Base-by-base conservation (phyloP, 371 early-diverging fungal genomes). In the Nematocida minor region DNA sequence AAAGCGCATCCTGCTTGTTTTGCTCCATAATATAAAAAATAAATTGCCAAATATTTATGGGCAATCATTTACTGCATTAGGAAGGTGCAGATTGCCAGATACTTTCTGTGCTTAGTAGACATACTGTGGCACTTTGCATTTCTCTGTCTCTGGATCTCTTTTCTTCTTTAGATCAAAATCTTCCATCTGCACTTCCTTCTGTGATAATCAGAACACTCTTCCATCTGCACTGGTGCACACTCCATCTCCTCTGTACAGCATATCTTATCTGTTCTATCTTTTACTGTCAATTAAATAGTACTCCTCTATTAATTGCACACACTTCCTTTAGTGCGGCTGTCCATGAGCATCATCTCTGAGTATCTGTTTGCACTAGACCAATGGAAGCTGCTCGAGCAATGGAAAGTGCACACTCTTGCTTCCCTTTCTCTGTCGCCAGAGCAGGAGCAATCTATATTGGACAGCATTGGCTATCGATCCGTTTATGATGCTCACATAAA, bases 1-100 rank as follows among this genome's bases (percentile, higher is more conserved):
- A 14, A 41, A 74, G 66, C 4, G 55, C 77, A 7, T 74, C 64
- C 29, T 55, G 42, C 31, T 74, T 74, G 41, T 74, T 60, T 49
- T 20, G 41, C 31, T 74, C 77, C 77, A 74, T 74, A 74, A 63
- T 29, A 32, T 64, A 70, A 62, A 69, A 70, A 64, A 69, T 70
- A 70, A 60, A 47, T 31, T 36, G 32, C 32, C 7, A 18, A 60
- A 18, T 41, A 60, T 31, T 41, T 41, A 51, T 51, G 27, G n/a
- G 51, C 0, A 51, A 7, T n/a, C 51, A 22, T 51, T 22, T 51
- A 6, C 51, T 51, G n/a, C n/a, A 22, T 27, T 51, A n/a, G 51
- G 25, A 22, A 22, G 22, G n/a, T n/a, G n/a, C n/a, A n/a, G n/a
- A n/a, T n/a, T n/a, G n/a, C n/a, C n/a, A n/a, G n/a, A n/a, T n/a